Percentiles rank a stretch among this genome's conserved stretches.
phyloP scores from a whole-genome alignment of 2,329 filamentous ascomycete species.

The Dothideomycetidae sp. region DNA sequence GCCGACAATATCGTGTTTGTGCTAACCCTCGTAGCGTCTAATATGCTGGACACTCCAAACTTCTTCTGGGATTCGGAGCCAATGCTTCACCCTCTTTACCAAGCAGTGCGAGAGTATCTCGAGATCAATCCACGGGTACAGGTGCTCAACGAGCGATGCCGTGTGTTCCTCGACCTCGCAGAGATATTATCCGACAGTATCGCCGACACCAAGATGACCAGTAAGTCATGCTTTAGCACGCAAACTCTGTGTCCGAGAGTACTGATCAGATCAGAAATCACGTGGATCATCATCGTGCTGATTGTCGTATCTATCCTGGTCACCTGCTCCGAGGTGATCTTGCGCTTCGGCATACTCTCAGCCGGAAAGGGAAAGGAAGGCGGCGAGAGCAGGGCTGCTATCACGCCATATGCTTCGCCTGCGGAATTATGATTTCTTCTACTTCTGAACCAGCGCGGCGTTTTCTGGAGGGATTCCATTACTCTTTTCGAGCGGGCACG shows the following conservation, averaged over 20 bases:
- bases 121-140: conserved; percentile 94
- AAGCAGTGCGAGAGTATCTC: conserved; percentile 87
- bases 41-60: conserved; percentile 88
- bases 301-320: conserved; percentile 85
- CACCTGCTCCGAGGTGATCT: conserved; percentile 73
- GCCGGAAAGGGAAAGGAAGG: conserved; percentile 9
- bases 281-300: conserved; percentile 94
- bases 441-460: conserved; percentile 5
- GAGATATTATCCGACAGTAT: conserved; percentile 89
- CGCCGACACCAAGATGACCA: conserved; percentile 87
- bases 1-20: conserved; percentile 3
- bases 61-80: conserved; percentile 99
- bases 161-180: conserved; percentile 89
- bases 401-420: not conserved
- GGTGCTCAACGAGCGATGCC: conserved; percentile 91
- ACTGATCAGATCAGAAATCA: conserved; percentile 45
- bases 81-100: conserved; percentile 85
- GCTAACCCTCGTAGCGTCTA: conserved; percentile 49
- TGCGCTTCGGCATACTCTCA: conserved; percentile 65
- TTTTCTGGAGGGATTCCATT: not conserved
- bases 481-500: too few relatives aligned
- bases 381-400: not conserved
- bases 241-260: not conserved
- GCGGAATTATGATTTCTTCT: conserved; percentile 2
- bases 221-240: conserved; percentile 22